phyloP scores from a whole-genome alignment of 2,329 filamentous ascomycete species.

The Claviceps capensis region DNA sequence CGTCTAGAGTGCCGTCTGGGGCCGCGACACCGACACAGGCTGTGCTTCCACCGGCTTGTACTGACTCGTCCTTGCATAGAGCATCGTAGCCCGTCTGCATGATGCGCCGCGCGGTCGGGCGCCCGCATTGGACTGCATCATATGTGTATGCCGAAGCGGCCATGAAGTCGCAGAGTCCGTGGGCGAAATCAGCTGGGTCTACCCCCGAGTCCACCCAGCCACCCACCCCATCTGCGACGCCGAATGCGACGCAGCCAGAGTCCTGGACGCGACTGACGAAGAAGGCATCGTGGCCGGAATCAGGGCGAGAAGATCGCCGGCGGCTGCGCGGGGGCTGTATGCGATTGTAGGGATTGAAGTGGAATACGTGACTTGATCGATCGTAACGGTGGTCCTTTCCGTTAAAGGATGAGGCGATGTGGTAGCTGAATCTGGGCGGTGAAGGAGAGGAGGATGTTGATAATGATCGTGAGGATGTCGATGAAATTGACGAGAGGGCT shows the following conservation, averaged over 20 bases:
- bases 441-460: constrained; percentile 12
- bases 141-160: constrained; percentile 56
- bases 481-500: constrained; percentile 3
- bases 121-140: constrained; percentile 20
- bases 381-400: constrained; percentile 58
- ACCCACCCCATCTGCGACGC: constrained; percentile 86
- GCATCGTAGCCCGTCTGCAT: constrained; percentile 77
- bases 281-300: constrained; percentile 90
- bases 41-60: constrained; percentile 79
- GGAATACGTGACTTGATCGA: constrained; percentile 54
- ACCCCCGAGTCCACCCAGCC: constrained; percentile 90
- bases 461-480: constrained; percentile 5
- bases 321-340: constrained; percentile 33
- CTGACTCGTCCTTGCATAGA: constrained; percentile 57
- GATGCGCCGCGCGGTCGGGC: constrained; percentile 50
- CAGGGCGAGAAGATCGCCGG: constrained; percentile 39
- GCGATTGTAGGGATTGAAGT: constrained; percentile 53
- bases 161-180: constrained; percentile 90
- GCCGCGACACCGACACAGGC: constrained; percentile 74
- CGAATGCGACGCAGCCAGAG: constrained; percentile 62
- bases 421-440: constrained; percentile 42
- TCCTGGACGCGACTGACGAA: constrained; percentile 75
- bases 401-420: constrained; percentile 61
- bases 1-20: constrained; percentile 61
- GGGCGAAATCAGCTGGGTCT: constrained; percentile 89